phyloP scores from a whole-genome alignment of 2,329 filamentous ascomycete species.

The Monosporascus sp. region DNA sequence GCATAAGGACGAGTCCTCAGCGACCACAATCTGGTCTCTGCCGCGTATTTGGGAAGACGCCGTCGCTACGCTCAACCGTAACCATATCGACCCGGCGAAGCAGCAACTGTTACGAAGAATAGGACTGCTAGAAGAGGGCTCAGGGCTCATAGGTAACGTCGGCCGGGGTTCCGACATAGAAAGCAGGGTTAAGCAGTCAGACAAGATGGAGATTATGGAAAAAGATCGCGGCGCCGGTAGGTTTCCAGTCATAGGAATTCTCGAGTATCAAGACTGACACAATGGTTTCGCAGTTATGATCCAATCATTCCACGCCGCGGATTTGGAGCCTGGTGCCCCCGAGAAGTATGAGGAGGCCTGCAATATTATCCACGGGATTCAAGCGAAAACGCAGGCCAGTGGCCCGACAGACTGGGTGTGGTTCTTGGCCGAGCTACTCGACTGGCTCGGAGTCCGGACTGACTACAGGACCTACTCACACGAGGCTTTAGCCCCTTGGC shows the following conservation, averaged over 20 bases:
- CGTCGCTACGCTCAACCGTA: slow-evolving; percentile 3
- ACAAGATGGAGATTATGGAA: slow-evolving; percentile 13
- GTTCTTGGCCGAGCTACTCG: slow-evolving; percentile 21
- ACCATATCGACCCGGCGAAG: slow-evolving; percentile 7
- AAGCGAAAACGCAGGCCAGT: slow-evolving; percentile 13
- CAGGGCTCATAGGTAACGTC: background rate
- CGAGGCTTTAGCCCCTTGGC: slow-evolving; percentile 14
- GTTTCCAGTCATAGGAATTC: background rate
- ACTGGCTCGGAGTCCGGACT: slow-evolving; percentile 20
- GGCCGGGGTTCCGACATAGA: background rate
- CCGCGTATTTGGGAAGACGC: slow-evolving; percentile 17
- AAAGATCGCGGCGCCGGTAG: slow-evolving; percentile 16
- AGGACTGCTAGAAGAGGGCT: slow-evolving; percentile 9
- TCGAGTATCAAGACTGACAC: background rate
- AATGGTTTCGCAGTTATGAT: slow-evolving; percentile 29
- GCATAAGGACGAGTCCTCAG: background rate
- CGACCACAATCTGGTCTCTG: slow-evolving; percentile 9
- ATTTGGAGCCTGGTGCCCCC: slow-evolving; percentile 34
- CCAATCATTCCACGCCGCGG: slow-evolving; percentile 37
- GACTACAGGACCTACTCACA: slow-evolving; percentile 16
- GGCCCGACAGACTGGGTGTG: slow-evolving; percentile 18
- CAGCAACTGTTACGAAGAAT: slow-evolving; percentile 10
- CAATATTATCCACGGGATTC: slow-evolving; percentile 27
- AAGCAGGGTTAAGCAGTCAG: slow-evolving; percentile 4
- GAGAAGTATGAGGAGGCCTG: slow-evolving; percentile 31